A percentile compares a stretch with the other conserved stretches of the same genome.
These are phyloP conservation scores for Cladochytrium replicatum DNA, from an alignment of 192 early-diverging fungal genomes.

Conservation along the genomic window DNA sequence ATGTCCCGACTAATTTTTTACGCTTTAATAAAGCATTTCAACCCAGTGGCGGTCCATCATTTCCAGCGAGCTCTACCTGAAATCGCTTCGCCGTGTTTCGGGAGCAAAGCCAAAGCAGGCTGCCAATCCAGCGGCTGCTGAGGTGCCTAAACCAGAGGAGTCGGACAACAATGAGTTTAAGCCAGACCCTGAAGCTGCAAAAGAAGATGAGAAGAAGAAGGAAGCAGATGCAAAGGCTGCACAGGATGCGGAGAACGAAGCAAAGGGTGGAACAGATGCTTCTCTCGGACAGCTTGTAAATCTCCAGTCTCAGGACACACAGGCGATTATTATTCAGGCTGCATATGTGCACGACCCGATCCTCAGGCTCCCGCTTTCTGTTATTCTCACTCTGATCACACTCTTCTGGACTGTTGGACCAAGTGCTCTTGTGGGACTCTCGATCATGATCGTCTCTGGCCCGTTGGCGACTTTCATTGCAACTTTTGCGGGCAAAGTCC, in stretches of 20 bases:
- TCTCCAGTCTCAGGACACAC: no score
- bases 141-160: no score
- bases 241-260: no score
- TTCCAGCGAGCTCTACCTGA: conserved; percentile 36
- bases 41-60: conserved; percentile 28
- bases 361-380: conserved; percentile 9
- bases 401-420: conserved; percentile 19
- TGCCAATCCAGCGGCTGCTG: not conserved
- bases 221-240: conserved; percentile 22
- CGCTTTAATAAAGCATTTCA: no score
- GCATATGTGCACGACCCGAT: conserved; percentile 16
- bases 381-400: conserved; percentile 10
- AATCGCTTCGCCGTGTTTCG: conserved; percentile 23
- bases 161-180: no score
- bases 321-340: no score
- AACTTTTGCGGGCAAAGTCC: conserved; percentile 9
- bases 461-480: conserved; percentile 17
- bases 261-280: no score
- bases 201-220: conserved; percentile 4
- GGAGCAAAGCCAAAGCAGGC: no score
- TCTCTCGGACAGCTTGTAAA: no score
- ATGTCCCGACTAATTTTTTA: no score
- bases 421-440: conserved; percentile 24
- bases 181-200: not conserved
- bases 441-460: conserved; percentile 14